Evolutionary conservation across 352 stramenopile species (phyloP), one percentile per base, ranked within the genome.

Genomic region (Albugo candida): DNA sequence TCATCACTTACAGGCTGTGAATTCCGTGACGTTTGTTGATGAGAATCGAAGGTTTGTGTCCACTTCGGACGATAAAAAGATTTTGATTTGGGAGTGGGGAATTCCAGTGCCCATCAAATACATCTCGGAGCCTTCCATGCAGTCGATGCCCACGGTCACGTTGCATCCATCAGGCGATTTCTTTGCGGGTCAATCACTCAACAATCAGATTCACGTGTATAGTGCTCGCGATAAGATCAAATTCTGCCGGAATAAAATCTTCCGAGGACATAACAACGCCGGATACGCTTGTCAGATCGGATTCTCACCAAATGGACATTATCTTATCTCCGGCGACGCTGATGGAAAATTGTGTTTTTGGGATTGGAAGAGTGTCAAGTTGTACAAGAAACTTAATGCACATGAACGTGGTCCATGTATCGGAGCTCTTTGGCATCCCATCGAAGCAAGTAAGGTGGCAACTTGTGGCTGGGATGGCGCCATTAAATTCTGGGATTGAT

Each of bases 91-190:
- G 94, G 94, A 98, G 63, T 97, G 86, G 70, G 91, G 93, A 56
- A 94, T 95, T 44, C 94, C 94, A 2, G 95, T 99, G 31, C 96
- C 95, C 0, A 97, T 99, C 56, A 99, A 98, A 65, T 98, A 99
- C 64, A 98, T 99, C 49, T 92, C 81, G 1, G 95, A 99, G 68
- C 94, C 95, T 13, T 83, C 88, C 24, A 99, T 99, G 95, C 93
- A 99, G 64, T 96, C 92, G 35, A 99, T 99, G 83, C 95, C 95
- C 0, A 83, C 91, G 2, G 79, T 98, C 38, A 85, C 87, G 14
- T 62, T 97, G 52, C 92, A 98, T 52, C 95, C 96, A 0, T 91
- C 68, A 14, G 71, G 86, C 24, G 64, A 72, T 6, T 98, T 93
- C 60, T 91, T 98, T 50, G 79, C 88, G 2, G 89, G 92, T 16